Base-by-base conservation (phyloP, 805 yeast species). In the Saccharomycopsis amapae region DNA sequence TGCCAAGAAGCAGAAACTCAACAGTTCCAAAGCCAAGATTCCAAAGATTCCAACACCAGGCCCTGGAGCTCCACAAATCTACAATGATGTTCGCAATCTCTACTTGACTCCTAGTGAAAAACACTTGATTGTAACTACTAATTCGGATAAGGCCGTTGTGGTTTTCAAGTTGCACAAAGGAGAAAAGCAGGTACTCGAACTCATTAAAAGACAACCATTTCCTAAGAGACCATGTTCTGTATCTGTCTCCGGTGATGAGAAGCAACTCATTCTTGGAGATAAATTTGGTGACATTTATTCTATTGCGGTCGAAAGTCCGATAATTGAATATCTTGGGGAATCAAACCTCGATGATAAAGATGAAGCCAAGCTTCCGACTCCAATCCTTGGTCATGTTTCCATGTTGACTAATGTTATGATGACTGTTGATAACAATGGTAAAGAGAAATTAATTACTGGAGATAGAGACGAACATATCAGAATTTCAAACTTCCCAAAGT, bases 381-480 rank as follows among this genome's bases (percentile, higher is more conserved):
- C 97, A 2, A 71, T 90, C 5, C 66, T 90, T 44, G 99, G 99
- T 5, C 99, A 93, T 63, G 97, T 93, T 4, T 89, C 97, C 2
- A 87, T 93, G 96, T 73, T 93, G 50, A 84, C 95, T n/a, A 87
- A 80, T 52, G 73, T 89, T 2, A 58, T 71, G 24, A 66, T 79
- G 23, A 55, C 56, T 2, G 60, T 63, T 37, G 62, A 68, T 25
- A 40, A 53, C 17, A 41, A 56, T 5, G 73, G 70, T 6, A 73
- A 74, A 49, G 68, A 71, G 51, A 66, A 62, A 37, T 82, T 64
- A 49, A 61, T 89, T 13, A 79, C 95, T 1, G 79, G 89, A 32
- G 99, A 93, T 66, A 75, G 98, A 64, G 99, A 93, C 63, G 99
- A 93, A 63, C 99, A 94, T 62, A 83, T 93, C 52, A 75, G 94